Conservation (phyloP, 1,284 basidiomycete species). For the Moniliella sp. region DNA sequence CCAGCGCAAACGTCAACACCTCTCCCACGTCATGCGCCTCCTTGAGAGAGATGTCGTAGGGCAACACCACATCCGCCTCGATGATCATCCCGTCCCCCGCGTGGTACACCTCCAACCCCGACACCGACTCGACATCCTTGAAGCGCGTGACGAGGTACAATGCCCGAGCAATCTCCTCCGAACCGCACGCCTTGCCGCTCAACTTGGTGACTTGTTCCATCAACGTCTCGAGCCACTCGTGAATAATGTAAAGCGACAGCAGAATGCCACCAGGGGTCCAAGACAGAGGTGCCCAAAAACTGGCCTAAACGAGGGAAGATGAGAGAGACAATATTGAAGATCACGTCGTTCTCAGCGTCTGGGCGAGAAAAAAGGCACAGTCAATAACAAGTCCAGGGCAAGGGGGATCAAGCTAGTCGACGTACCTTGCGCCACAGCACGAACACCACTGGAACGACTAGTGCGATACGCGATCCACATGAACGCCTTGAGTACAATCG, state of each 20-base stretch:
- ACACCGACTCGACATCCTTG: conserved; percentile 20
- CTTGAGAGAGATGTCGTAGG: conserved; percentile 21
- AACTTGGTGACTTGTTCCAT: conserved; percentile 22
- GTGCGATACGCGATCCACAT: conserved; percentile 37
- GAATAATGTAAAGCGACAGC: conserved; percentile 25
- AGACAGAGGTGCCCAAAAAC: conserved; percentile 11
- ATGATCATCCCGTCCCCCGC: conserved; percentile 28
- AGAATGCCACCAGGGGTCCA: conserved; percentile 26
- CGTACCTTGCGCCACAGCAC: conserved; percentile 30
- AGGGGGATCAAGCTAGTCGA: no score
- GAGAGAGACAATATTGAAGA: conserved; percentile 42
- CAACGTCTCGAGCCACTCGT: conserved; percentile 24
- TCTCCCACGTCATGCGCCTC: conserved; percentile 30
- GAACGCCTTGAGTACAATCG: conserved; percentile 39
- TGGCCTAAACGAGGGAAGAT: conserved; percentile 38
- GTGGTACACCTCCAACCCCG: conserved; percentile 28
- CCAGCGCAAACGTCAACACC: conserved; percentile 1
- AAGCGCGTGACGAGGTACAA: conserved; percentile 28
- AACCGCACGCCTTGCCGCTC: conserved; percentile 14
- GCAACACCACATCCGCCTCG: conserved; percentile 25
- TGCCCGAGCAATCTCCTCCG: conserved; percentile 17
- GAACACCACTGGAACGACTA: conserved; percentile 33
- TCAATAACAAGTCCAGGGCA: no score
- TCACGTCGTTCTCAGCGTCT: conserved; percentile 41
- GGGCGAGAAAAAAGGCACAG: no score